These are phyloP conservation scores for Talaromyces thailandensis DNA, from an alignment of 495 filamentous ascomycete genomes.

Conservation along the genomic window DNA sequence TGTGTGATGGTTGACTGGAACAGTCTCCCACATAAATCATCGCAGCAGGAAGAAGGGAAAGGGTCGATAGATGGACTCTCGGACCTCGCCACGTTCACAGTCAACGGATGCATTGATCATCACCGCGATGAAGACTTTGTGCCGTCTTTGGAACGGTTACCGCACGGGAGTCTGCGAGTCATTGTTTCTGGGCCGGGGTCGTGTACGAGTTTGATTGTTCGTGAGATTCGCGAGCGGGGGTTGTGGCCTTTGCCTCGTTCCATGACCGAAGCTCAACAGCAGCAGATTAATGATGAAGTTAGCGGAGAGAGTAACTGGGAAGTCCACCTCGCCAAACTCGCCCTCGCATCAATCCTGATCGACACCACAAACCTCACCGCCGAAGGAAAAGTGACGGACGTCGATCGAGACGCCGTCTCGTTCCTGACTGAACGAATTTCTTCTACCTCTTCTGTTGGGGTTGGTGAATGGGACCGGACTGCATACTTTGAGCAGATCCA, in stretches of 20 bases:
- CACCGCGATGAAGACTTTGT: slow-evolving; percentile 73
- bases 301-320: slow-evolving; percentile 20
- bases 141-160: slow-evolving; percentile 18
- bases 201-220: slow-evolving; percentile 69
- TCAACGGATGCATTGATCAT: slow-evolving; percentile 84
- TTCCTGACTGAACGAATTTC: slow-evolving; percentile 51
- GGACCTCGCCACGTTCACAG: slow-evolving; percentile 29
- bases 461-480: slow-evolving; percentile 41
- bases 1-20: slow-evolving; percentile 86
- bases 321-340: slow-evolving; percentile 62
- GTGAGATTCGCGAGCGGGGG: slow-evolving; percentile 40
- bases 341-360: slow-evolving; percentile 70
- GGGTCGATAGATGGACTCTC: slow-evolving; percentile 24
- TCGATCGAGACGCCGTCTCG: slow-evolving; percentile 55
- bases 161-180: slow-evolving; percentile 39
- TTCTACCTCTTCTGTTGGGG: slow-evolving; percentile 16
- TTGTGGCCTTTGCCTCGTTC: slow-evolving; percentile 43
- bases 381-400: slow-evolving; percentile 61
- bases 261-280: slow-evolving; percentile 3
- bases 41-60: background rate
- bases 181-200: slow-evolving; percentile 62
- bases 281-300: slow-evolving; percentile 4
- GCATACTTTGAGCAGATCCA: slow-evolving; percentile 56
- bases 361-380: slow-evolving; percentile 72
- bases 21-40: slow-evolving; percentile 36